phyloP scores from a whole-genome alignment of 164 flowering plant genomes.

The Kingdonia uniflora region DNA sequence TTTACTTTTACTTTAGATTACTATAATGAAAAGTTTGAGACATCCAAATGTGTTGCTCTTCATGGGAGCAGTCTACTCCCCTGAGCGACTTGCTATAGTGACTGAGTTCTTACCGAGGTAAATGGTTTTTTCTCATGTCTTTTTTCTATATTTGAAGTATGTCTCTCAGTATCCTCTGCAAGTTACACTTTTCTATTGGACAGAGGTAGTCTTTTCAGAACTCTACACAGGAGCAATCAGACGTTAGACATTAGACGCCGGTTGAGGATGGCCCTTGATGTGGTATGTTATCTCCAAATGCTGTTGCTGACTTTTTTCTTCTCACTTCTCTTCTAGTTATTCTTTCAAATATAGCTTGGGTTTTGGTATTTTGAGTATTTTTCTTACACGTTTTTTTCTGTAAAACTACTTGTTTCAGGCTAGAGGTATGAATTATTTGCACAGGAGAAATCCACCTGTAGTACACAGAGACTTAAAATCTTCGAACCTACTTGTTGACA shows the following conservation, averaged over 20 bases:
- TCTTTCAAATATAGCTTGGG: neutral
- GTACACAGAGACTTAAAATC: conserved; percentile 84
- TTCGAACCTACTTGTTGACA: conserved; percentile 77
- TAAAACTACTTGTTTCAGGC: conserved; percentile 34
- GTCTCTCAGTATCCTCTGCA: neutral
- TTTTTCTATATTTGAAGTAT: neutral
- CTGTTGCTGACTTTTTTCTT: neutral
- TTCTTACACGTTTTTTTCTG: neutral
- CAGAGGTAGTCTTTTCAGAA: conserved; percentile 84
- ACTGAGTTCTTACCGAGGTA: conserved; percentile 82
- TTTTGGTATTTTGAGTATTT: neutral
- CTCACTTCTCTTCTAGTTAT: too few relatives aligned
- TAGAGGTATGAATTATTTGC: conserved; percentile 88
- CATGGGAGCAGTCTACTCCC: conserved; percentile 77
- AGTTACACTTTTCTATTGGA: conserved; percentile 6
- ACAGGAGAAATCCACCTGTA: conserved; percentile 73
- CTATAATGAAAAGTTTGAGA: conserved; percentile 67
- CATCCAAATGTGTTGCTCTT: conserved; percentile 87
- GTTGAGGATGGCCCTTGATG: conserved; percentile 79
- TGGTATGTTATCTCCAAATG: conserved; percentile 35
- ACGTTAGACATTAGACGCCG: conserved; percentile 54
- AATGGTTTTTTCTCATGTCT: neutral
- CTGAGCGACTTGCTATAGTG: conserved; percentile 63
- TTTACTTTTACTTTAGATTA: conserved; percentile 27
- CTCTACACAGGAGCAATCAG: conserved; percentile 57